Evolutionary conservation across 768 basidiomycete species (phyloP).

Genomic region (Daedalea quercina): DNA sequence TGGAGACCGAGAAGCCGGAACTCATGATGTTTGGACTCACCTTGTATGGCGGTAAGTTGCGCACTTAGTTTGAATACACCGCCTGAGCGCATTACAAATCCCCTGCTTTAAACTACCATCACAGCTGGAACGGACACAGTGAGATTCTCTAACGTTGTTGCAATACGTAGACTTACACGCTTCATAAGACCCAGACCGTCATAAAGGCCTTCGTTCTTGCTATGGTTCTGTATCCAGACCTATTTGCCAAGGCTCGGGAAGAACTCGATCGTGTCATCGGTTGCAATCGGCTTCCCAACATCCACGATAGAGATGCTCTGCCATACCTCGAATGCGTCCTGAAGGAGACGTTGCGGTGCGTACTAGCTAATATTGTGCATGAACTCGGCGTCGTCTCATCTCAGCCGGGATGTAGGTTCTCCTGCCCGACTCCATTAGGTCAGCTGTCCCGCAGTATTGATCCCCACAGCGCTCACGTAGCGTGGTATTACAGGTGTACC

Average conservation of each 20-base stretch:
- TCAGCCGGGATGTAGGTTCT: neutral
- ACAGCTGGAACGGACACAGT: slow-evolving; percentile 17
- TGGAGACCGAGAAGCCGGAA: neutral
- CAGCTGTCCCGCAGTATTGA: neutral
- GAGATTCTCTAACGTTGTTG: neutral
- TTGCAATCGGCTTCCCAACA: slow-evolving; percentile 30
- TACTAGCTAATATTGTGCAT: neutral
- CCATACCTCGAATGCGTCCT: slow-evolving; percentile 36
- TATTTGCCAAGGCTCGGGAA: slow-evolving; percentile 31
- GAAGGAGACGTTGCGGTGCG: slow-evolving; percentile 27
- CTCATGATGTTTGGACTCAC: neutral
- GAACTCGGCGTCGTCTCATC: neutral
- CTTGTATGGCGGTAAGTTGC: slow-evolving; percentile 2
- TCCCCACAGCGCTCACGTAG: neutral
- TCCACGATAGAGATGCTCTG: slow-evolving; percentile 31
- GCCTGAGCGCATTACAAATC: neutral
- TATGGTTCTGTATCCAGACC: slow-evolving; percentile 33
- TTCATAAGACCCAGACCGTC: slow-evolving; percentile 30
- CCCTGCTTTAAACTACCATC: neutral
- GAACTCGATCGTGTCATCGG: slow-evolving; percentile 39
- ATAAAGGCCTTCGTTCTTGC: slow-evolving; percentile 35
- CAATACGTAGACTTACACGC: neutral
- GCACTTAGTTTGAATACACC: slow-evolving; percentile 6
- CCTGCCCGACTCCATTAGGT: slow-evolving; percentile 15
- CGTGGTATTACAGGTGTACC: slow-evolving; percentile 12